Evolutionary conservation across 768 basidiomycete genomes (phyloP), one percentile per base, ranked within the genome.

Genomic region (Psilocybe azurescens): DNA sequence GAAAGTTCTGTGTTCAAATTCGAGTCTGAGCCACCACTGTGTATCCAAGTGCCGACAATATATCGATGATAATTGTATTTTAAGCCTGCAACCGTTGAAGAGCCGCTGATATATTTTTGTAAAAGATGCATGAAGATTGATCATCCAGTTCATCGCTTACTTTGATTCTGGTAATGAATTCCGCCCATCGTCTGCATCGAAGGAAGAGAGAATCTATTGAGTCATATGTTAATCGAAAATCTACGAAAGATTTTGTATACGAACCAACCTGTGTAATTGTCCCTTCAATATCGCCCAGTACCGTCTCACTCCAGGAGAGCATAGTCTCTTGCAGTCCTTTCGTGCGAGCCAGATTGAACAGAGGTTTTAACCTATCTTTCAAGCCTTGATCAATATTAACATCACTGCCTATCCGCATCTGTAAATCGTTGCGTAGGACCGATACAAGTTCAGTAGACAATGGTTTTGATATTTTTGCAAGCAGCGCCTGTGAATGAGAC

Each of bases 361-460:
- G 72, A 49, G 94, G 94, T 29, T 83, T 82, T 41, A 95, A 67
- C 32, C 87, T 79, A 64, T 93, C 90, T 56, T 81, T 81, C 53
- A 93, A 70, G 1, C 79, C 79, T 62, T 83, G 71, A 60, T 84
- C 67, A 56, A 76, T 70, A 47, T 71, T 60, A 14, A 46, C 67
- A 49, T 64, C 62, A 44, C 62, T 58, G 24, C 63, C 63, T 51
- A 71, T 80, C 20, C 88, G 83, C 52, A 85, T 81, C 3, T 83
- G 75, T 33, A 95, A 77, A 73, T 94, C 93, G 51, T 81, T 79
- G 50, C 84, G 82, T 29, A 96, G 81, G 2, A 89, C 83, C 28
- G 81, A 80, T n/a, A 93, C 86, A 2, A 96, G 78, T 70, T 97
- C 94, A 16, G 85, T 79, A 5, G 93, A 88, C 20, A 97, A 78